Conservation (phyloP, 805 yeast species). For the Ogataea nonfermentans region DNA sequence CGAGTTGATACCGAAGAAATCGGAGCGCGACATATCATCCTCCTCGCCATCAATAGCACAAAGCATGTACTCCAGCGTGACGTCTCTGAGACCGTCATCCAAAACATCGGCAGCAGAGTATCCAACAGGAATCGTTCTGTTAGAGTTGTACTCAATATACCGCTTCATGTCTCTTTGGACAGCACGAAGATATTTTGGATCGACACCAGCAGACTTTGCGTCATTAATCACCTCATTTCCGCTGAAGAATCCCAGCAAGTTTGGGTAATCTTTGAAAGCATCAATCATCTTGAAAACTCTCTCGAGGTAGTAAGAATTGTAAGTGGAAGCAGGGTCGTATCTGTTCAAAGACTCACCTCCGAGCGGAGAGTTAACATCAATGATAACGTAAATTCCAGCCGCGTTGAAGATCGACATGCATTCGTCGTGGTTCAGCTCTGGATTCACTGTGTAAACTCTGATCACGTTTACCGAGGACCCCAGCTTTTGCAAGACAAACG, state of each 20-base stretch:
- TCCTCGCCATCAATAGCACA: slow-evolving; percentile 65
- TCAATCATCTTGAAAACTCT: slow-evolving; percentile 84
- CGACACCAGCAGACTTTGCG: slow-evolving; percentile 53
- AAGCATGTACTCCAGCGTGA: slow-evolving; percentile 76
- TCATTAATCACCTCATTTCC: slow-evolving; percentile 93
- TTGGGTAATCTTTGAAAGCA: slow-evolving; percentile 80
- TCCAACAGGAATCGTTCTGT: slow-evolving; percentile 89
- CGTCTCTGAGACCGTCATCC: slow-evolving; percentile 52
- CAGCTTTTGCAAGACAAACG: slow-evolving; percentile 69
- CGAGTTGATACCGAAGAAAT: slow-evolving; percentile 91
- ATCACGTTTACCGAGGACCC: slow-evolving; percentile 71
- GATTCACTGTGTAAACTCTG: slow-evolving; percentile 79
- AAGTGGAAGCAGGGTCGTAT: slow-evolving; percentile 65
- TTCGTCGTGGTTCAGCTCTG: slow-evolving; percentile 82
- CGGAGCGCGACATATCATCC: slow-evolving; percentile 65
- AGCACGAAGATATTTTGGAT: slow-evolving; percentile 84
- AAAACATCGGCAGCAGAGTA: slow-evolving; percentile 89
- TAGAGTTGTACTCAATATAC: slow-evolving; percentile 64
- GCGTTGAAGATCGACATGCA: slow-evolving; percentile 88
- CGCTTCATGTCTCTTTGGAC: slow-evolving; percentile 89
- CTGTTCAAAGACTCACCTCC: slow-evolving; percentile 68
- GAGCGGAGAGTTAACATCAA: slow-evolving; percentile 82
- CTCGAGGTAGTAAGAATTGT: slow-evolving; percentile 65
- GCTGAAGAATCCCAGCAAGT: slow-evolving; percentile 81
- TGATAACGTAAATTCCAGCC: slow-evolving; percentile 85